Conservation (phyloP, 441 rosid species). For the Rhodomyrtus psidioides region DNA sequence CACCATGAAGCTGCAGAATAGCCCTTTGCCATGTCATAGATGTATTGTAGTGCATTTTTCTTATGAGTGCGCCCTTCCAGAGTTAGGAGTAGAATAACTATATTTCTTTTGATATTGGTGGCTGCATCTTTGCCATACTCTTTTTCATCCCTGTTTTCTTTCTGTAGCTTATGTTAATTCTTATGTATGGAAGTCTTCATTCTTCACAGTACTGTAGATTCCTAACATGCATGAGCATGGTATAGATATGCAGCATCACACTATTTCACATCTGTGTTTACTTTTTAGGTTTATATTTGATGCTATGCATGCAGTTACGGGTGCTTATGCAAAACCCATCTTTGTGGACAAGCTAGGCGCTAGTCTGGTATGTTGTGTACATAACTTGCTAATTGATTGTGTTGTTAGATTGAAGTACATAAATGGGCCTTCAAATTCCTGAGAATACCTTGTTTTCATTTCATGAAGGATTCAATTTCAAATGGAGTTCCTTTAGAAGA, state of each 20-base stretch:
- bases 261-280: constrained; percentile 5
- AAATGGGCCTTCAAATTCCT: constrained; percentile 2
- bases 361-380: constrained; percentile 34
- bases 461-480: constrained; percentile 66
- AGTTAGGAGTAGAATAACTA: not conserved
- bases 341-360: constrained; percentile 87
- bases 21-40: not conserved
- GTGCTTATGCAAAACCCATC: constrained; percentile 92
- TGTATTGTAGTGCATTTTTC: not conserved
- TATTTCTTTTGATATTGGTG: not conserved
- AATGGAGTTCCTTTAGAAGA: constrained; percentile 91
- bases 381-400: not conserved
- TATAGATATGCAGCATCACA: not conserved
- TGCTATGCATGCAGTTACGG: constrained; percentile 98
- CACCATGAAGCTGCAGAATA: not conserved
- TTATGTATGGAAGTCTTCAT: not conserved
- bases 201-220: not conserved
- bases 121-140: not conserved
- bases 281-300: constrained; percentile 68
- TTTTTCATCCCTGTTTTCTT: not conserved
- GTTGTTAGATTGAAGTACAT: not conserved
- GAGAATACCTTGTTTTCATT: constrained; percentile 14
- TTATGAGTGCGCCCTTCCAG: not conserved
- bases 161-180: not conserved
- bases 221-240: not conserved